These are phyloP conservation scores for Lecanoromycetidae sp. DNA, from an alignment of 2,329 filamentous ascomycete species.

Conservation along the genomic window DNA sequence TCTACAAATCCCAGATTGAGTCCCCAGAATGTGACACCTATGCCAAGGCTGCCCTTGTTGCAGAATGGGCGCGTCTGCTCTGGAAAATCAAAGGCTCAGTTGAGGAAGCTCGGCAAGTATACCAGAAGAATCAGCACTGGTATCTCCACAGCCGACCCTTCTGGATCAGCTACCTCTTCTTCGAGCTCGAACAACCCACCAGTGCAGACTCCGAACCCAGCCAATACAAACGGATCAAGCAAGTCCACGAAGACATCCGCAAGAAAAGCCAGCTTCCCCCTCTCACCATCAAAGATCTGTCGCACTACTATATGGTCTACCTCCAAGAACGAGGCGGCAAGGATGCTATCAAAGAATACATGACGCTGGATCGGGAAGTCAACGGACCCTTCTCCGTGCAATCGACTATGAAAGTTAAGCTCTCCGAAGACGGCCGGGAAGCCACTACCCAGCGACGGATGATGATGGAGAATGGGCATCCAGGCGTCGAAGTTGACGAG, in stretches of 20 bases:
- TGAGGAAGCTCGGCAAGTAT: conserved; percentile 72
- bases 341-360: conserved; percentile 73
- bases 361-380: conserved; percentile 70
- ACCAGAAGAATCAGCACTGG: conserved; percentile 67
- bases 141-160: conserved; percentile 78
- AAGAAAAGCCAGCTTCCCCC: conserved; percentile 58
- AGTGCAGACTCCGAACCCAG: conserved; percentile 50
- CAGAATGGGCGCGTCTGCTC: conserved; percentile 73
- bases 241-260: conserved; percentile 64
- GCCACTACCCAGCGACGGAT: conserved; percentile 26
- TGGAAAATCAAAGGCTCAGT: conserved; percentile 78
- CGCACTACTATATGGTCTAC: conserved; percentile 68
- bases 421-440: conserved; percentile 28
- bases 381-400: conserved; percentile 51
- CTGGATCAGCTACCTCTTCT: conserved; percentile 79
- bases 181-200: conserved; percentile 75
- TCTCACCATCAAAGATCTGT: conserved; percentile 59
- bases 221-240: conserved; percentile 63
- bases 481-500: conserved; percentile 32
- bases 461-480: conserved; percentile 33
- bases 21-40: conserved; percentile 58
- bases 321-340: conserved; percentile 72
- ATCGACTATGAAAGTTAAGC: conserved; percentile 26
- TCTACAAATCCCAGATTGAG: conserved; percentile 72
- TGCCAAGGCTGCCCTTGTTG: conserved; percentile 75